Conservation (phyloP, 2,329 filamentous ascomycete species). For the Colletotrichum destructivum region DNA sequence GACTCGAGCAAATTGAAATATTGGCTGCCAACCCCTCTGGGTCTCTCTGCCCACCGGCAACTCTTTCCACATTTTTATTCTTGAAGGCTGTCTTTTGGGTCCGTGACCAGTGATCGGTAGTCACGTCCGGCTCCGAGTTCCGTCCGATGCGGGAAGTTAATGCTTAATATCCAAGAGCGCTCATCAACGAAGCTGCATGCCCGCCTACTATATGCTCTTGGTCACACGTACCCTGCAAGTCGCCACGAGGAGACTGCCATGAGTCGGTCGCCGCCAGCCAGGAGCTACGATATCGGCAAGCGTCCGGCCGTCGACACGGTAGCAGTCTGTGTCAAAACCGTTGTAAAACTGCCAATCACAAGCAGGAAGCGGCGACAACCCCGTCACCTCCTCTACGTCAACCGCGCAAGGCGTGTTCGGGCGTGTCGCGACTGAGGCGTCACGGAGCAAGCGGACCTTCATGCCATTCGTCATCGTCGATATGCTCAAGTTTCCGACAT, state of each 20-base stretch:
- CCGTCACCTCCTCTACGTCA: background rate
- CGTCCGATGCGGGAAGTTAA: too few species aligned
- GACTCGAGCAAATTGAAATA: constrained; percentile 39
- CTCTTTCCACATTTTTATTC: too few species aligned
- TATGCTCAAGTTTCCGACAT: background rate
- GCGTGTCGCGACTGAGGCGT: constrained; percentile 9
- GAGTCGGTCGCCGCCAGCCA: background rate
- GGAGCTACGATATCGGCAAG: background rate
- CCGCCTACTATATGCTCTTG: too few species aligned
- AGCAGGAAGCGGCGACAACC: constrained; percentile 1
- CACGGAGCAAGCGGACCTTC: constrained; percentile 7
- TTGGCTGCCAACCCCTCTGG: background rate
- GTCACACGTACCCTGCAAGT: too few species aligned
- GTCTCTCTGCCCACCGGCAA: background rate
- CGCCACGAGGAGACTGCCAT: too few species aligned
- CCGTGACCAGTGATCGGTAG: too few species aligned
- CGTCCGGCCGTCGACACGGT: background rate
- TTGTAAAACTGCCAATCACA: constrained; percentile 17
- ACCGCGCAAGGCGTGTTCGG: background rate
- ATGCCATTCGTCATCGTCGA: constrained; percentile 22
- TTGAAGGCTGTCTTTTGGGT: too few species aligned
- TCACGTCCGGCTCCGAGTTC: too few species aligned
- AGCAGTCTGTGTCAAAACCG: constrained; percentile 16
- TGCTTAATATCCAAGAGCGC: too few species aligned
- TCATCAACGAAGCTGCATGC: too few species aligned